Conservation (phyloP, 257 asterid species). For the Primulina tabacum region DNA sequence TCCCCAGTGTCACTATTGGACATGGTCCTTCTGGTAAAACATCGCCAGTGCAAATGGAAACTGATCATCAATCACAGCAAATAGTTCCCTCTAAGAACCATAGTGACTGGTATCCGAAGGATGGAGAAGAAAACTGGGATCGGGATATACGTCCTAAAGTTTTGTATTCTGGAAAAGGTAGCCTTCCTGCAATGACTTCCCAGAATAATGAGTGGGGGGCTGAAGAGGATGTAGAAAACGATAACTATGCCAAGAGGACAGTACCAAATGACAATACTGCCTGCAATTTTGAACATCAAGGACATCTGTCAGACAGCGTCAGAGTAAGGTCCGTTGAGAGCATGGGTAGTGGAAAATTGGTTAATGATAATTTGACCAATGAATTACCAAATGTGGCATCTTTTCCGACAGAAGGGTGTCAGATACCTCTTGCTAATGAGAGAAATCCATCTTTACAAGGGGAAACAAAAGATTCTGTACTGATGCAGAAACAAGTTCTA, state of each 20-base stretch:
- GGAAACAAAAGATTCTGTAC: constrained; percentile 42
- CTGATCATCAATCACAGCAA: constrained; percentile 42
- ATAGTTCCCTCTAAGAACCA: constrained; percentile 47
- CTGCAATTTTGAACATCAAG: constrained; percentile 36
- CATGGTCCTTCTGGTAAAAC: constrained; percentile 48
- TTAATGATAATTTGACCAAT: constrained; percentile 39
- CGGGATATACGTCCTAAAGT: constrained; percentile 34
- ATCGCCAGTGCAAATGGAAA: constrained; percentile 42
- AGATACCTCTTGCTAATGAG: constrained; percentile 30
- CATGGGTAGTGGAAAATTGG: constrained; percentile 31
- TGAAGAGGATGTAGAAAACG: constrained; percentile 57
- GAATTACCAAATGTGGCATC: constrained; percentile 36
- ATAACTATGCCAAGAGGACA: constrained; percentile 34
- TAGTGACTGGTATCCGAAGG: constrained; percentile 49
- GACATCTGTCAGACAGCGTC: constrained; percentile 34
- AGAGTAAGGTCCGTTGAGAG: constrained; percentile 42
- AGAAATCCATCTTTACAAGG: constrained; percentile 38
- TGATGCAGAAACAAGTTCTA: constrained; percentile 75
- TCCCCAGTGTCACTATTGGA: constrained; percentile 50
- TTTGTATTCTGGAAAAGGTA: constrained; percentile 36
- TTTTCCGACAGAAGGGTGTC: constrained; percentile 38
- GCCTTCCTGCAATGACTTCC: constrained; percentile 32
- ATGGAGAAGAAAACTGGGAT: constrained; percentile 49
- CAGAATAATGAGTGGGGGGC: constrained; percentile 80
- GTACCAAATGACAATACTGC: constrained; percentile 34